Percentiles rank a stretch among this genome's conserved stretches.
These are phyloP conservation scores for Sarocladium brachiariae DNA, from an alignment of 2,329 filamentous ascomycete species.

Conservation along the genomic window DNA sequence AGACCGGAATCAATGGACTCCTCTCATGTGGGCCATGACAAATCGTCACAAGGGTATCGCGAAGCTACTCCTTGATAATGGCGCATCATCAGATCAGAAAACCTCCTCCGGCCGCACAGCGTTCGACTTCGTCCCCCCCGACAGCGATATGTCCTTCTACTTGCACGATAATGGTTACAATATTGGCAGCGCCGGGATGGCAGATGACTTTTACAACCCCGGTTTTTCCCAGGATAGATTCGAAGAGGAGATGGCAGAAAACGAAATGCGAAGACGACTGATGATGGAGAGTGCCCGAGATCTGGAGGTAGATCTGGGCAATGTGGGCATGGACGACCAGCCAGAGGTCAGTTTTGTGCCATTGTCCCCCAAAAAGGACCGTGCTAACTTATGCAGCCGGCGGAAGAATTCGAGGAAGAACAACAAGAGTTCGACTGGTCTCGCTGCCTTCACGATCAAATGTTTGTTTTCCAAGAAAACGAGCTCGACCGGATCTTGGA, in stretches of 20 bases:
- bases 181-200: constrained; percentile 71
- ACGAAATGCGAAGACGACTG: constrained; percentile 88
- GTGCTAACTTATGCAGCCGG: constrained; percentile 35
- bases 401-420: constrained; percentile 76
- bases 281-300: constrained; percentile 99
- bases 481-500: constrained; percentile 89
- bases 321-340: constrained; percentile 91
- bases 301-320: constrained; percentile 91
- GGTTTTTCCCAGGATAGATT: constrained; percentile 91
- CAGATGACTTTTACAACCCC: constrained; percentile 88
- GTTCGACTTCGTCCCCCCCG: constrained; percentile 89
- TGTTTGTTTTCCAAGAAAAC: constrained; percentile 98
- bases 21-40: constrained; percentile 99
- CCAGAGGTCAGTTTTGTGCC: constrained; percentile 59
- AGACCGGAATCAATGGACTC: constrained; percentile 94
- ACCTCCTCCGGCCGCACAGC: constrained; percentile 90
- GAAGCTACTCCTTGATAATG: constrained; percentile 84
- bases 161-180: constrained; percentile 90
- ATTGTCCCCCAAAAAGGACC: not conserved
- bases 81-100: constrained; percentile 91
- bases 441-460: constrained; percentile 90
- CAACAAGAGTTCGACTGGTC: constrained; percentile 95
- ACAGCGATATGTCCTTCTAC: constrained; percentile 95
- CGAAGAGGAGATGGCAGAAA: constrained; percentile 95
- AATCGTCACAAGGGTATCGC: constrained; percentile 95